phyloP scores from a whole-genome alignment of 441 rosid species.

The Euphorbia schlechtendalii region DNA sequence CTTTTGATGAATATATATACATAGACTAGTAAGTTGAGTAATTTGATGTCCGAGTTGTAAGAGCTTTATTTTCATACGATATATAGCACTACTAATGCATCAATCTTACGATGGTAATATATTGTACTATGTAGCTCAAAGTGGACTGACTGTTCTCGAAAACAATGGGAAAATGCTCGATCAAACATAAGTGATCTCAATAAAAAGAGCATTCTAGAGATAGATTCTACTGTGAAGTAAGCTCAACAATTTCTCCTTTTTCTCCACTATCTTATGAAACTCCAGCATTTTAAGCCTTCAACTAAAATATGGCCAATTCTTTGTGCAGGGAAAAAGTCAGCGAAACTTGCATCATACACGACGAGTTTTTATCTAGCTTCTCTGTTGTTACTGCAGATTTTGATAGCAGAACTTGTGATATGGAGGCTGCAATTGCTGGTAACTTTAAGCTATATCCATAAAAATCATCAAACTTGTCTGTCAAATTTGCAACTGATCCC shows the following conservation, averaged over 20 bases:
- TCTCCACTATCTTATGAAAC: neutral
- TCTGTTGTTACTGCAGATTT: constrained; percentile 41
- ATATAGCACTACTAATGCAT: neutral
- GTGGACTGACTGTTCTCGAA: constrained; percentile 35
- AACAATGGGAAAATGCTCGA: constrained; percentile 52
- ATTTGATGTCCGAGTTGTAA: neutral
- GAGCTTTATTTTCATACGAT: neutral
- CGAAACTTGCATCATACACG: constrained; percentile 28
- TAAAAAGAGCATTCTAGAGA: constrained; percentile 28
- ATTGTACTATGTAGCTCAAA: constrained; percentile 42
- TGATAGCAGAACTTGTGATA: constrained; percentile 31
- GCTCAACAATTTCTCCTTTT: constrained; percentile 8
- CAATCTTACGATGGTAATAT: neutral
- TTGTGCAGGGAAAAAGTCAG: constrained; percentile 42
- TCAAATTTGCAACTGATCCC: neutral
- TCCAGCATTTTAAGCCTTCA: neutral
- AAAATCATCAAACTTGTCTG: neutral
- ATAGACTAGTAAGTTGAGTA: neutral
- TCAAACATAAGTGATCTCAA: constrained; percentile 33
- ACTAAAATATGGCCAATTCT: neutral
- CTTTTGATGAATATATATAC: too few relatives aligned
- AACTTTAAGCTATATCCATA: constrained; percentile 12
- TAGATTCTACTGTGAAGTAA: constrained; percentile 41
- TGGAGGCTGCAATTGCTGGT: constrained; percentile 49
- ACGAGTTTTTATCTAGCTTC: constrained; percentile 36